Conservation (phyloP, 257 asterid species). For the Datura wrightii region DNA sequence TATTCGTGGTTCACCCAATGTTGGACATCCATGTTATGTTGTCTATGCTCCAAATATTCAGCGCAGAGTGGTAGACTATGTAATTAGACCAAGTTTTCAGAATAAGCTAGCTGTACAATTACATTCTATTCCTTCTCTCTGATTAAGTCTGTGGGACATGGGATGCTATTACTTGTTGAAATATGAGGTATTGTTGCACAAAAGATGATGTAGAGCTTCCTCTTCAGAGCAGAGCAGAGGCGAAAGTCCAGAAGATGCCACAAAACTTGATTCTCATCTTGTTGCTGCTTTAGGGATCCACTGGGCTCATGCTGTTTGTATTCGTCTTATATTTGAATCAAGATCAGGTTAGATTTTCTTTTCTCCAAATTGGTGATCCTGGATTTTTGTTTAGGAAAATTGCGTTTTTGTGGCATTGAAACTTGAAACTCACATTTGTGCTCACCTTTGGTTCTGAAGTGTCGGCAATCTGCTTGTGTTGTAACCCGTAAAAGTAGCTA, state of each 20-base stretch:
- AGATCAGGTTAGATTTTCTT: constrained; percentile 62
- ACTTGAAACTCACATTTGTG: background rate
- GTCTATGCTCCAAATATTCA: background rate
- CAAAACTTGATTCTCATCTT: constrained; percentile 65
- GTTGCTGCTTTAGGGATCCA: constrained; percentile 91
- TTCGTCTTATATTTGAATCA: constrained; percentile 82
- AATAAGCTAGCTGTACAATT: background rate
- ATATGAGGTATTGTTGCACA: background rate
- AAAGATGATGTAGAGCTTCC: constrained; percentile 28
- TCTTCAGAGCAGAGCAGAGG: constrained; percentile 55
- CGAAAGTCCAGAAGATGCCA: constrained; percentile 44
- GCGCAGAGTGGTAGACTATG: background rate
- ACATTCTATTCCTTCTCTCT: background rate
- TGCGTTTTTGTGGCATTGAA: background rate
- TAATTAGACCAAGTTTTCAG: background rate
- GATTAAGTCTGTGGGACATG: background rate
- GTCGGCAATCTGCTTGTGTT: constrained; percentile 3
- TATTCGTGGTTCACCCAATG: background rate
- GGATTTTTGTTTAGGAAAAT: constrained; percentile 4
- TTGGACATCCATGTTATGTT: background rate
- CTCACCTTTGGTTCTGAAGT: constrained; percentile 4
- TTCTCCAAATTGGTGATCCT: constrained; percentile 27
- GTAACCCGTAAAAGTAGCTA: background rate
- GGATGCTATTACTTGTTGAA: constrained; percentile 11
- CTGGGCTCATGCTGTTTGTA: constrained; percentile 92